Evolutionary conservation across 306 rosid species (phyloP), one percentile per base, ranked within the genome.

Genomic region (Psophocarpus tetragonolobus): DNA sequence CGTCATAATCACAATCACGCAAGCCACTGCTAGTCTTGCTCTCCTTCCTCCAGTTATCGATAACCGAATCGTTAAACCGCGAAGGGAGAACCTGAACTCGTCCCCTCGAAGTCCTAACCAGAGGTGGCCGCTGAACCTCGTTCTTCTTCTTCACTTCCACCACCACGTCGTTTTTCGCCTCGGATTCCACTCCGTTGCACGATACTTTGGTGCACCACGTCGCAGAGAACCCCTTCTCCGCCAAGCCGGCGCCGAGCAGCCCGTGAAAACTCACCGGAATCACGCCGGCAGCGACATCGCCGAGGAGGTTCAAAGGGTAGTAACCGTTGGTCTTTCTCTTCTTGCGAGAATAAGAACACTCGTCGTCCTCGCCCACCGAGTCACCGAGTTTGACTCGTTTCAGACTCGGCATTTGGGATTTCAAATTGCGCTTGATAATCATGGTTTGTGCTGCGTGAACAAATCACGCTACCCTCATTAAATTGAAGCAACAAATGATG

Each of bases 71-170:
- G 6, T 96, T 96, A 73, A 96, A 93, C 58, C 98, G 89, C 5
- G 99, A 96, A 80, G 99, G 99, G 3, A 96, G 96, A 47, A 93
- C 99, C 94, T 93, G 99, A 74, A 93, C 99, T 29, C 99, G 82
- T 20, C 99, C 99, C 71, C 99, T 87, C 6, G 91, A 93, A 12
- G 99, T 96, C 58, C 96, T 82, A 69, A 96, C 99, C 35, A 96
- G 85, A 8, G 99, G 94, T 7, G 99, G 99, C 75, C 97, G 85
- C 3, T 91, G 87, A 80, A 65, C 90, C 81, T 83, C 84, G 36
- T 73, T 89, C 29, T 53, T 76, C 77, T 71, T 86, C 1, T 60
- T 60, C 41, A 30, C 65, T 27, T 58, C 65, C 20, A 57, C 64
- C 12, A 61, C 77, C 2, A 81, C 82, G 47, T 84, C 84, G 17